These are phyloP conservation scores for Pseudozyma thailandica DNA, from an alignment of 1,284 basidiomycete genomes.

Conservation along the genomic window DNA sequence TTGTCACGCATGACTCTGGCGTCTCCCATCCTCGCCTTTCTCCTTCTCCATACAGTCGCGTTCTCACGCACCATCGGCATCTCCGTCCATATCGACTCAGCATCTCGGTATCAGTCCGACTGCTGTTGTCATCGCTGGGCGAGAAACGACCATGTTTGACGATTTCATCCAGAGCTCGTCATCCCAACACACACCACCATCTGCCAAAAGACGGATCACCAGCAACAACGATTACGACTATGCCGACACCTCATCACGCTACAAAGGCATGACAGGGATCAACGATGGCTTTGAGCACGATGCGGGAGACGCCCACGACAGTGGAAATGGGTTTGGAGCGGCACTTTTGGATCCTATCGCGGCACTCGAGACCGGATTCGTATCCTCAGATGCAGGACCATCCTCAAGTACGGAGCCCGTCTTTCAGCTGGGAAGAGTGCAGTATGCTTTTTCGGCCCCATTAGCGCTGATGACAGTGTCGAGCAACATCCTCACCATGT, in stretches of 20 bases:
- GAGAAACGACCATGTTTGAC: constrained; percentile 35
- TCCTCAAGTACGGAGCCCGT: constrained; percentile 46
- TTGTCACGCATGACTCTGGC: no score
- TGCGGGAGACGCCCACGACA: not conserved
- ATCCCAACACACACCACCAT: constrained; percentile 16
- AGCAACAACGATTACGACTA: not conserved
- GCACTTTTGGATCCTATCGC: constrained; percentile 45
- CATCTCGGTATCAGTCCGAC: not conserved
- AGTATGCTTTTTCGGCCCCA: constrained; percentile 65
- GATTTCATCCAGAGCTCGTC: constrained; percentile 53
- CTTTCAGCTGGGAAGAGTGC: constrained; percentile 65
- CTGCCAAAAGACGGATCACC: constrained; percentile 2
- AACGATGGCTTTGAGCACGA: constrained; percentile 37
- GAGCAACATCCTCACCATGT: constrained; percentile 65
- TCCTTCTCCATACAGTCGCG: no score
- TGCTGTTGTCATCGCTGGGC: not conserved
- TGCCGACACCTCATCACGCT: not conserved
- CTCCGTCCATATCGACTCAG: no score
- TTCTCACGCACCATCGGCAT: no score
- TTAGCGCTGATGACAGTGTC: constrained; percentile 59
- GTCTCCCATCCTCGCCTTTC: no score
- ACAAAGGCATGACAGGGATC: constrained; percentile 7
- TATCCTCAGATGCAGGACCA: constrained; percentile 51
- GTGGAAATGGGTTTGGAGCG: constrained; percentile 14
- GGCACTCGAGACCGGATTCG: constrained; percentile 60